Base-by-base conservation (phyloP, 805 yeast genomes). In the Lipomyces yamanashiensis region DNA sequence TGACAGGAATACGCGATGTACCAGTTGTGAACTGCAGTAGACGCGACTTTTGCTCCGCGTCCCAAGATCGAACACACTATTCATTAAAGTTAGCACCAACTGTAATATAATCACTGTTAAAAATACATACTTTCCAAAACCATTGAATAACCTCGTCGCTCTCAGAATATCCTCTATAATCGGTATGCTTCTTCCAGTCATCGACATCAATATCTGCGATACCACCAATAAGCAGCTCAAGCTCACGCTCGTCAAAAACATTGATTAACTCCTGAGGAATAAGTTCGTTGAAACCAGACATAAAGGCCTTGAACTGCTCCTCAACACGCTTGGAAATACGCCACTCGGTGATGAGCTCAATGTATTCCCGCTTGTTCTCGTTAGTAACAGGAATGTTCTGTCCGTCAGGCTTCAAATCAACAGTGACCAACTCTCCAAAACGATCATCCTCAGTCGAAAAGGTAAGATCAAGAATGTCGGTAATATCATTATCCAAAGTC, bases 151-250 rank as follows among this genome's bases (percentile, higher is more conserved):
- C 97, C 79, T 92, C 96, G 78, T 95, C 99, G 68, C 86, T 86
- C 78, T 95, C 98, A 75, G 92, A 93, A 78, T 93, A 95, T 5
- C 99, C 99, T 80, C 99, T 86, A 79, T 95, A 95, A 77, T 95
- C 99, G 21, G 99, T 95, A 77, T 95, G 98, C 76, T 91, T 92
- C 80, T 92, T 95, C 99, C 99, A 95, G 80, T 95, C 99, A 69
- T 92, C 98, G 63, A 93, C 89, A 77, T 95, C 99, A 73, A 95
- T 93, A 73, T 95, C 99, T 1, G 98, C 95, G 74, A 95, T 87
- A 77, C 99, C 99, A 76, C 99, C 99, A 77, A 95, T 95, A 74
- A 95, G 84, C 75, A 95, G 81, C 81, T 95, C 99, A 69, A 95
- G 81, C 79, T 95, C 99, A 77, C 98, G 88, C 80, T 95, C 99